Evolutionary conservation across 208 protist genomes (phyloP).

Genomic region (Strigomonas culicis): DNA sequence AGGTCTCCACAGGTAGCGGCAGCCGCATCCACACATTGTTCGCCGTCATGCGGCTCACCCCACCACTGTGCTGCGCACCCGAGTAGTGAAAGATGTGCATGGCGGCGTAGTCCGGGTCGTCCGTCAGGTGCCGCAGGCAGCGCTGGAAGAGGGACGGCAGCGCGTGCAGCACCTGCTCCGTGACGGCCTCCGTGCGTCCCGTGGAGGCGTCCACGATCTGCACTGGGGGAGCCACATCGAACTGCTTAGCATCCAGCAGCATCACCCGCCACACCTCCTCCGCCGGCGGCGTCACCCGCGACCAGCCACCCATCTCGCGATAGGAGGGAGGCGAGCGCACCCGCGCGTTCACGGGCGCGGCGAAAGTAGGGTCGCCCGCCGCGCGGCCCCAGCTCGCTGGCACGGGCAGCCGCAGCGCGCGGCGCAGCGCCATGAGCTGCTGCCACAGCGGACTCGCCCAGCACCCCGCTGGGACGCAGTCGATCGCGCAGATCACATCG

Average conservation of each 20-base stretch:
- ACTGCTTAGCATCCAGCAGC: slow-evolving; percentile 40
- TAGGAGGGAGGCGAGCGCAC: slow-evolving; percentile 59
- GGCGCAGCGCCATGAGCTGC: slow-evolving; percentile 41
- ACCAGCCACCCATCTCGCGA: slow-evolving; percentile 23
- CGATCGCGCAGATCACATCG: slow-evolving; percentile 57
- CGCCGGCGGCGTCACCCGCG: slow-evolving; percentile 25
- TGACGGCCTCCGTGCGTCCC: background rate
- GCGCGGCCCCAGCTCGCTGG: slow-evolving; percentile 11
- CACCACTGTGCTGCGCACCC: slow-evolving; percentile 35
- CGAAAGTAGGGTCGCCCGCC: slow-evolving; percentile 10
- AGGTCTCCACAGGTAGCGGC: slow-evolving; percentile 32
- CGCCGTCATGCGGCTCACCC: slow-evolving; percentile 15
- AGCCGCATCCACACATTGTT: slow-evolving; percentile 75
- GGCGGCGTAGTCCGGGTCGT: background rate
- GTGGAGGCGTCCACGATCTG: slow-evolving; percentile 8
- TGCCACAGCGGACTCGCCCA: slow-evolving; percentile 25
- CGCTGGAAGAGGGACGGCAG: background rate
- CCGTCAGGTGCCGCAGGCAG: background rate
- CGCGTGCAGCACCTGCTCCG: background rate
- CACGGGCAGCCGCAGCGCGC: slow-evolving; percentile 37
- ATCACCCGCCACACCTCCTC: slow-evolving; percentile 56
- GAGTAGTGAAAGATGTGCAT: slow-evolving; percentile 44
- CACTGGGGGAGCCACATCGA: slow-evolving; percentile 40
- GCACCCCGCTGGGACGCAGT: slow-evolving; percentile 31
- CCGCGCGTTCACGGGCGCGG: slow-evolving; percentile 1